A percentile compares a stretch with the other conserved stretches of the same genome.
phyloP scores from a whole-genome alignment of 1,284 basidiomycete species.

The Athelia sp. region DNA sequence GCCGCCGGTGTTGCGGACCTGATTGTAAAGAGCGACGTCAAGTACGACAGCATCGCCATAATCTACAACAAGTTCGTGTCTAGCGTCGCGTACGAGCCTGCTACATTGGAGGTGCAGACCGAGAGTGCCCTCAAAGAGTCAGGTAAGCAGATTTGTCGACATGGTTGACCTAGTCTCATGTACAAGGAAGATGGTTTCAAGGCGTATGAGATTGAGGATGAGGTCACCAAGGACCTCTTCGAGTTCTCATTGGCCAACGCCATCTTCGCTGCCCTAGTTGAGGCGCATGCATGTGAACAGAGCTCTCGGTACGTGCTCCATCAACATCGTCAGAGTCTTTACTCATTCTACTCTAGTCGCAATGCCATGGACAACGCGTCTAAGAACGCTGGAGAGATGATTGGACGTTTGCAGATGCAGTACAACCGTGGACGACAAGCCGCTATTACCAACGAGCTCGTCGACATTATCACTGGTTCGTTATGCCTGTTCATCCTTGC shows the following conservation, averaged over 20 bases:
- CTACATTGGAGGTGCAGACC: constrained; percentile 74
- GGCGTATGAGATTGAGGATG: constrained; percentile 94
- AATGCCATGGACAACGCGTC: constrained; percentile 99
- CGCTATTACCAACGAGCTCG: constrained; percentile 93
- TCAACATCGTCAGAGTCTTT: neutral
- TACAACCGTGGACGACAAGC: constrained; percentile 99
- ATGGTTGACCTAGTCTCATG: neutral
- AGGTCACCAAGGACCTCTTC: constrained; percentile 89
- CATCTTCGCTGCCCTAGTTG: constrained; percentile 91
- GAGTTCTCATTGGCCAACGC: constrained; percentile 98
- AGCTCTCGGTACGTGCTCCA: constrained; percentile 62
- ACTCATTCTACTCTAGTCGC: constrained; percentile 46
- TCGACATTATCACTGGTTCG: constrained; percentile 91
- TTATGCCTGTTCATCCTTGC: constrained; percentile 7
- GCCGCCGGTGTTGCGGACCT: constrained; percentile 93
- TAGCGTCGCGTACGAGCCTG: constrained; percentile 89
- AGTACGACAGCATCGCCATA: constrained; percentile 87
- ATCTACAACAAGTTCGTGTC: constrained; percentile 97
- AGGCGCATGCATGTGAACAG: constrained; percentile 95
- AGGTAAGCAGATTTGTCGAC: constrained; percentile 40
- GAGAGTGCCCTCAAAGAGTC: constrained; percentile 77
- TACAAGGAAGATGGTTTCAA: constrained; percentile 54
- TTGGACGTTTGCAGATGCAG: constrained; percentile 80
- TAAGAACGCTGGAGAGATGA: constrained; percentile 97
- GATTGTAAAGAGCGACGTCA: constrained; percentile 81